A percentile compares a stretch with the other conserved stretches of the same genome.
phyloP scores from a whole-genome alignment of 2,329 filamentous ascomycete species.

The Aspergillus fijiensis region DNA sequence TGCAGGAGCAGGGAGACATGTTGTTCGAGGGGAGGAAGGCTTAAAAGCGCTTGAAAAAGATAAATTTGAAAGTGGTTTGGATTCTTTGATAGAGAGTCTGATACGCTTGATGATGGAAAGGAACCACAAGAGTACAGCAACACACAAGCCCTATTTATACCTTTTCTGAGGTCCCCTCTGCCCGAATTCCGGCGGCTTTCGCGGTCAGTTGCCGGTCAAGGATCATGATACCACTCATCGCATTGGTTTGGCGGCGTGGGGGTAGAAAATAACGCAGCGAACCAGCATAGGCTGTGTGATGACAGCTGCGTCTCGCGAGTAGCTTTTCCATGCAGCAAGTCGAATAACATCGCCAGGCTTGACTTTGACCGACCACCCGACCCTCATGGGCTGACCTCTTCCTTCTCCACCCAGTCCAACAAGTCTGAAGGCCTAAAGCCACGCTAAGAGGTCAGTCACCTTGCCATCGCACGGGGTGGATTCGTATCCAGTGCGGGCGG shows the following conservation, averaged over 20 bases:
- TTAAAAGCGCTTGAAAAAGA: not conserved
- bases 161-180: not conserved
- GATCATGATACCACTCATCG: not conserved
- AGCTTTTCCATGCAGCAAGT: not conserved
- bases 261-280: not conserved
- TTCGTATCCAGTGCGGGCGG: not conserved
- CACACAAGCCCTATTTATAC: slow-evolving; percentile 2
- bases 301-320: not conserved
- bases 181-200: not conserved
- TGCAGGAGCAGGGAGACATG: slow-evolving; percentile 15
- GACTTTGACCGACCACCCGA: not conserved
- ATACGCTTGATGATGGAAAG: not conserved
- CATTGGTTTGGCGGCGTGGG: not conserved
- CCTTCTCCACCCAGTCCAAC: not conserved
- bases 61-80: not conserved
- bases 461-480: not conserved
- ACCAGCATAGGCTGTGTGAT: not conserved
- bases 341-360: not conserved
- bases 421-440: not conserved
- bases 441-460: not conserved
- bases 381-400: not conserved
- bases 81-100: not conserved
- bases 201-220: not conserved
- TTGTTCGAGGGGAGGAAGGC: not conserved
- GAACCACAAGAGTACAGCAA: not conserved